phyloP scores from a whole-genome alignment of 495 filamentous ascomycete genomes.

The Annulohypoxylon stygium region DNA sequence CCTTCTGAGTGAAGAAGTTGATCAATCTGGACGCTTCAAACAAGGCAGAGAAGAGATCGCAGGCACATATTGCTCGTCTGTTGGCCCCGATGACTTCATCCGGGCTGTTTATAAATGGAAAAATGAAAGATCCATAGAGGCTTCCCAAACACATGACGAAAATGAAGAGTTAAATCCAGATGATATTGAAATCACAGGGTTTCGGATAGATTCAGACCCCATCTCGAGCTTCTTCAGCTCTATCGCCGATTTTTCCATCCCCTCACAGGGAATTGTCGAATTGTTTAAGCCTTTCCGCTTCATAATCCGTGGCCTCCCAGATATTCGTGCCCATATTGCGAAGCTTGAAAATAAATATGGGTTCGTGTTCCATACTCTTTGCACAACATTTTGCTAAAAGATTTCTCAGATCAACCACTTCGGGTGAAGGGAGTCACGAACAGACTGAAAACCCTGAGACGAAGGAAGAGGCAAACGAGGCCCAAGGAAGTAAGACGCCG shows the following conservation, averaged over 20 bases:
- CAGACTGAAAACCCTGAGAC: neutral
- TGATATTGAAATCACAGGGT: neutral
- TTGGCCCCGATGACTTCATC: constrained; percentile 4
- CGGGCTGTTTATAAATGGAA: constrained; percentile 15
- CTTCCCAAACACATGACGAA: neutral
- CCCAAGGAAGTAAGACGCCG: neutral
- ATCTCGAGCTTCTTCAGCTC: constrained; percentile 1
- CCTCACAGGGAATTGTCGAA: neutral
- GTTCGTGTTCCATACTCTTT: neutral
- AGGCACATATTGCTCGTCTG: neutral
- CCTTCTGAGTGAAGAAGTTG: neutral
- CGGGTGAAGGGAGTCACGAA: neutral
- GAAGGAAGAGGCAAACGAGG: neutral
- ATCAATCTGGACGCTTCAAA: constrained; percentile 1
- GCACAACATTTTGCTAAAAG: neutral
- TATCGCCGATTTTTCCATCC: neutral
- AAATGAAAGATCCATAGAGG: constrained; percentile 3
- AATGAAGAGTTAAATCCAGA: neutral
- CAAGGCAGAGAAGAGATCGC: neutral
- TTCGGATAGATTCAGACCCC: constrained; percentile 1
- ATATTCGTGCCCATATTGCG: neutral
- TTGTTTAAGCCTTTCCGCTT: constrained; percentile 1
- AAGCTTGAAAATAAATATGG: constrained; percentile 1
- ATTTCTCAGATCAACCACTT: neutral
- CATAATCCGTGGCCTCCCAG: constrained; percentile 4